Conservation (phyloP, 225 moss, liverwort and hornwort genomes). For the Antitrichia curtipendula region DNA sequence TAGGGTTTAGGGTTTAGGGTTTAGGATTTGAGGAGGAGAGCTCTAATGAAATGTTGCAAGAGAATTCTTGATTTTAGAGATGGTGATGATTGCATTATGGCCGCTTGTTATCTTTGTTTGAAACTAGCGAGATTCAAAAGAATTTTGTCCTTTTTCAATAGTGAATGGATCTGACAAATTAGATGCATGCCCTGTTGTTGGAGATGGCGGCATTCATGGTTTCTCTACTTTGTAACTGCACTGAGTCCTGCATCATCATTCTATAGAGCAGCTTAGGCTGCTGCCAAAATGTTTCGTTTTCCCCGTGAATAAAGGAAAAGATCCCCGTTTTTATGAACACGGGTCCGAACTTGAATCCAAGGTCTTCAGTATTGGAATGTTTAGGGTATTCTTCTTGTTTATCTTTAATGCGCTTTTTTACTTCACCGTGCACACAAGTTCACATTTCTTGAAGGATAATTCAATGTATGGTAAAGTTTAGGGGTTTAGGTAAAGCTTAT, state of each 20-base stretch:
- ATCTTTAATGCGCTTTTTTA: not conserved
- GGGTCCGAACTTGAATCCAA: not conserved
- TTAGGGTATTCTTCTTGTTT: not conserved
- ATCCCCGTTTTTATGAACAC: not conserved
- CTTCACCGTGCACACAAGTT: not conserved
- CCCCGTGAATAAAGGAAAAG: not conserved
- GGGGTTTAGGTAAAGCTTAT: not conserved
- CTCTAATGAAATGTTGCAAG: too few relatives aligned
- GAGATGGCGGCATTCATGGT: not conserved
- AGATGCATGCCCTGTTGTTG: not conserved
- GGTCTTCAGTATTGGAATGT: not conserved
- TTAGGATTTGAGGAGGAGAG: not conserved
- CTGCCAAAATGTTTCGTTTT: not conserved
- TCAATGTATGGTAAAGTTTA: not conserved
- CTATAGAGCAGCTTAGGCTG: not conserved
- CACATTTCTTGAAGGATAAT: not conserved
- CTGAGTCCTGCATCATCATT: not conserved
- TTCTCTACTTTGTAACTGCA: not conserved
- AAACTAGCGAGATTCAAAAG: not conserved
- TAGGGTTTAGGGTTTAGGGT: not conserved
- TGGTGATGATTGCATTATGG: not conserved
- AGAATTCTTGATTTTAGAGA: not conserved
- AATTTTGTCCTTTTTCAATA: not conserved
- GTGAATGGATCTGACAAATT: not conserved
- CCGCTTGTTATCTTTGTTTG: not conserved